Evolutionary conservation across 208 protist species (phyloP).

Genomic region (Leishmania lainsoni): DNA sequence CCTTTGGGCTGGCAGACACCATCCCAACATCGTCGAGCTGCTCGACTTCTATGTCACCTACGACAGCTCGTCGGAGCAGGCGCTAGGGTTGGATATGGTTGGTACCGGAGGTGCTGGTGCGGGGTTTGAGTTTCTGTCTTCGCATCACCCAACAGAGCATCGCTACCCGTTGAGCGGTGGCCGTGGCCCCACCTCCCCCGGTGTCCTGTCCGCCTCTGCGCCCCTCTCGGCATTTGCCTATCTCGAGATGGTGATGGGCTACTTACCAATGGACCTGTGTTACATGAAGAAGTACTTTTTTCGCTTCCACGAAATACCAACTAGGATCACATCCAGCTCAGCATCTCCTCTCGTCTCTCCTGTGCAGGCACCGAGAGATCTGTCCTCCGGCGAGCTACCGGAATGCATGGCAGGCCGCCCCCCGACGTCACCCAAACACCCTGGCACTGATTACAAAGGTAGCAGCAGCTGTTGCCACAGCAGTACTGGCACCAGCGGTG

Average conservation of each 20-base stretch:
- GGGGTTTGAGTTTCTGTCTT: constrained; percentile 2
- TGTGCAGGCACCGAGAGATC: neutral
- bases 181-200: constrained; percentile 3
- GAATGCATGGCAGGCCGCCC: neutral
- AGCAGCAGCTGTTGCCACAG: constrained; percentile 5
- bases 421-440: constrained; percentile 2
- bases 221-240: constrained; percentile 91
- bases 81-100: constrained; percentile 12
- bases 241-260: constrained; percentile 99
- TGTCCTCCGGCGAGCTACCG: neutral
- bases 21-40: constrained; percentile 96
- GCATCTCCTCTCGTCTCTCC: neutral
- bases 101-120: neutral
- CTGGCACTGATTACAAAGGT: neutral
- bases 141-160: neutral
- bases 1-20: constrained; percentile 36
- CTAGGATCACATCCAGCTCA: neutral
- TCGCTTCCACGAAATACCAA: constrained; percentile 43
- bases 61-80: constrained; percentile 36
- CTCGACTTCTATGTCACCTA: constrained; percentile 95
- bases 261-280: constrained; percentile 97
- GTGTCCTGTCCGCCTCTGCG: neutral
- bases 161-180: constrained; percentile 7
- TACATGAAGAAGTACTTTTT: constrained; percentile 90
- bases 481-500: neutral